Evolutionary conservation across 768 basidiomycete genomes (phyloP).

Genomic region (Hortiboletus campestris): DNA sequence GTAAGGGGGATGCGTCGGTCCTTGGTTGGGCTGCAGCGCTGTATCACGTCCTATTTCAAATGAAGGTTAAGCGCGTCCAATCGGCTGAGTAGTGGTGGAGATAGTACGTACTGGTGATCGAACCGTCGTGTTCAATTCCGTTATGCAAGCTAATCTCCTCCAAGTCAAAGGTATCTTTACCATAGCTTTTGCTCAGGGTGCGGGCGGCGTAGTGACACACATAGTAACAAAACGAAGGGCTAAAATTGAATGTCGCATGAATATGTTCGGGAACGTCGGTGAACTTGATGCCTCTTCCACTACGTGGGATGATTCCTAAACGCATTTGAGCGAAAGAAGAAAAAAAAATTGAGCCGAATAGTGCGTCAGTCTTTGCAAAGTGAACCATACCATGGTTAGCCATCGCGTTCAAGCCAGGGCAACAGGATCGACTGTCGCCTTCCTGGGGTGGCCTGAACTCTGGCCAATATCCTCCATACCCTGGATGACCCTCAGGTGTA

Average conservation of each 20-base stretch:
- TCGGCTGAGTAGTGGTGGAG: neutral
- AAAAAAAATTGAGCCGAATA: neutral
- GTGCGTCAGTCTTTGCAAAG: constrained; percentile 37
- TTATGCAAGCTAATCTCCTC: constrained; percentile 32
- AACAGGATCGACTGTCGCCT: constrained; percentile 66
- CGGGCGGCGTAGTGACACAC: constrained; percentile 58
- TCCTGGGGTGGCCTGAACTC: constrained; percentile 56
- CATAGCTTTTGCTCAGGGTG: constrained; percentile 55
- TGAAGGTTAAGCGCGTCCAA: neutral
- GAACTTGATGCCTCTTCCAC: constrained; percentile 70
- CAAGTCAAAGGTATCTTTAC: constrained; percentile 59
- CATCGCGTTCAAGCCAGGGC: constrained; percentile 73
- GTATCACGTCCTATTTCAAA: constrained; percentile 50
- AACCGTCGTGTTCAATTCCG: constrained; percentile 22
- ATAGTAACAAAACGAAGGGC: constrained; percentile 62
- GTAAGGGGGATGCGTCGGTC: constrained; percentile 44
- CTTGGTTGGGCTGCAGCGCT: constrained; percentile 49
- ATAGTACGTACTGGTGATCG: constrained; percentile 24
- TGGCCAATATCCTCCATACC: constrained; percentile 64
- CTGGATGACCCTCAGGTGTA: constrained; percentile 50
- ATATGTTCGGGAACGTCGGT: constrained; percentile 37
- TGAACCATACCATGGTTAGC: constrained; percentile 75
- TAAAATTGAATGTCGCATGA: constrained; percentile 64
- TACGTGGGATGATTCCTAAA: constrained; percentile 46
- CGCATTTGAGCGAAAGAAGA: neutral